These are phyloP conservation scores for Didymosphaeria variabile DNA, from an alignment of 2,329 filamentous ascomycete species.

Conservation along the genomic window DNA sequence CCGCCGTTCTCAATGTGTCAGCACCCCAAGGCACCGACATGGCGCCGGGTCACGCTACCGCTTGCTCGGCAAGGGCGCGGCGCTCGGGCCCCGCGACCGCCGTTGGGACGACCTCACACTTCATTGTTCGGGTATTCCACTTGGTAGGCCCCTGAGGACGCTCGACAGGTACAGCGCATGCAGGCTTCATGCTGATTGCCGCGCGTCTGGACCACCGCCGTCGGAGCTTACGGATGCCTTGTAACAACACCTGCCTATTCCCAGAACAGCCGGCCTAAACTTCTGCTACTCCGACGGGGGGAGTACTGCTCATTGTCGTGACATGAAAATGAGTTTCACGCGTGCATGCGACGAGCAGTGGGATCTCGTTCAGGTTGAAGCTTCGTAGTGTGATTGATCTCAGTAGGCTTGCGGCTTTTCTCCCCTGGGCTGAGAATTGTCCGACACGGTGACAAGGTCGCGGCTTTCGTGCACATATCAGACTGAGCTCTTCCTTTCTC, in stretches of 20 bases:
- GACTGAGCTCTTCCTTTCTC: not conserved
- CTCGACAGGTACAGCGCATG: not conserved
- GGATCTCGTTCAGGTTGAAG: not conserved
- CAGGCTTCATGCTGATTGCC: not conserved
- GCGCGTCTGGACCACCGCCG: not conserved
- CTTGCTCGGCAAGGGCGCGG: not conserved
- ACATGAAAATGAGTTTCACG: not conserved
- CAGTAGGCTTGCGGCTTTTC: not conserved
- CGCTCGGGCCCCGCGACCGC: not conserved
- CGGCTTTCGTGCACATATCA: not conserved
- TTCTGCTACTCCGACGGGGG: not conserved
- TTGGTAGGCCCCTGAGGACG: not conserved
- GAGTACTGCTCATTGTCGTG: not conserved
- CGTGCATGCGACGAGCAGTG: not conserved
- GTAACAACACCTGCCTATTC: not conserved
- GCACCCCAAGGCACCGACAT: conserved; percentile 12
- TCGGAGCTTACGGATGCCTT: conserved; percentile 4
- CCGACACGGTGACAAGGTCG: not conserved
- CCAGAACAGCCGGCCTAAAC: not conserved
- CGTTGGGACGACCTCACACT: not conserved
- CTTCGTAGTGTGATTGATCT: not conserved
- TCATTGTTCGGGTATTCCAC: not conserved
- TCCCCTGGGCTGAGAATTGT: not conserved
- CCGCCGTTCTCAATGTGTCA: conserved; percentile 12
- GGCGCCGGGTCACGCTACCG: conserved; percentile 10